Percentiles rank a stretch among this genome's conserved stretches.
phyloP scores from a whole-genome alignment of 495 filamentous ascomycete genomes.

The Neurospora hispaniola region DNA sequence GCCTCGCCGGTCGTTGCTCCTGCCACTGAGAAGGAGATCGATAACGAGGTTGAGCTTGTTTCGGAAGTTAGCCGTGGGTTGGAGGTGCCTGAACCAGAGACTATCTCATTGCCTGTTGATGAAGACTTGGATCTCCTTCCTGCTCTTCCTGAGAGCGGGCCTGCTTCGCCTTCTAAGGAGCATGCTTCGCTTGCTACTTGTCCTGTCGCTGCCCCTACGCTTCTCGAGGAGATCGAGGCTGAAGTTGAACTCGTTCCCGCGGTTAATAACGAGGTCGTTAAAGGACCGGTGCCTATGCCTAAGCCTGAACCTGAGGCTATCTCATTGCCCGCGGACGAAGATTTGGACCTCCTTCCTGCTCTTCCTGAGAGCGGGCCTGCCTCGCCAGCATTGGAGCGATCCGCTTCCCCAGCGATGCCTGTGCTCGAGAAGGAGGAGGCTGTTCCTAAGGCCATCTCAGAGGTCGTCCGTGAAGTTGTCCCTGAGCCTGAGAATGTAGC shows the following conservation, averaged over 20 bases:
- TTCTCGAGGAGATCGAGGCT: not conserved
- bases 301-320: not conserved
- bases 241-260: not conserved
- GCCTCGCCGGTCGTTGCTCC: not conserved
- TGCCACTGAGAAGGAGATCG: not conserved
- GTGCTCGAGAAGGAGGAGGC: not conserved
- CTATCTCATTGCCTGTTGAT: not conserved
- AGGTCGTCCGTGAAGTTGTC: too few relatives aligned
- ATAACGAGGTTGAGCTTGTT: too few relatives aligned
- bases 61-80: not conserved
- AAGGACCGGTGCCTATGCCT: too few relatives aligned
- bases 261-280: not conserved
- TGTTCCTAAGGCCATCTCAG: not conserved
- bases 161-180: not conserved
- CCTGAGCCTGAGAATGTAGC: not conserved
- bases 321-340: not conserved
- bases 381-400: not conserved
- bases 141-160: not conserved
- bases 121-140: not conserved
- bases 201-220: not conserved
- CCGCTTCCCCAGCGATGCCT: not conserved
- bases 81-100: not conserved
- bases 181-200: not conserved
- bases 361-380: conserved; percentile 1
- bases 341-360: not conserved